A percentile compares a stretch with the other conserved stretches of the same genome.
Evolutionary conservation across 2,329 filamentous ascomycete genomes (phyloP).

Genomic region (Emmonsia crescens): DNA sequence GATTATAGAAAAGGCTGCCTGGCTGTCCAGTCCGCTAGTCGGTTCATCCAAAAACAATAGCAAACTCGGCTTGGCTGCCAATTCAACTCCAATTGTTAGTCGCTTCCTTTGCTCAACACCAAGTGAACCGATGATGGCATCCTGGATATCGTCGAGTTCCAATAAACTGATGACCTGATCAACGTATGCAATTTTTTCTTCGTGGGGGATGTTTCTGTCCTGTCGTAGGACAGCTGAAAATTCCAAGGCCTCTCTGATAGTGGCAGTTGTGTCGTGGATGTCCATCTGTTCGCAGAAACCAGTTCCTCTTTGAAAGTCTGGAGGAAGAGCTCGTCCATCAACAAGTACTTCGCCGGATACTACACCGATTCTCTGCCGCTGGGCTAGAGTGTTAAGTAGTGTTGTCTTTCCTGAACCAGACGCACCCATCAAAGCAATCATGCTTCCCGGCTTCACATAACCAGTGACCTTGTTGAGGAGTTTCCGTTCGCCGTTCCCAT

Average conservation of each 20-base stretch:
- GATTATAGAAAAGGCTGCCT: slow-evolving; percentile 58
- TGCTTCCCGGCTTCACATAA: slow-evolving; percentile 66
- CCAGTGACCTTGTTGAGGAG: slow-evolving; percentile 61
- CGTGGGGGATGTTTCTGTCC: slow-evolving; percentile 40
- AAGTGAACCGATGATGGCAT: slow-evolving; percentile 54
- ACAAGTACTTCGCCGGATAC: slow-evolving; percentile 62
- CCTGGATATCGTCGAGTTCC: slow-evolving; percentile 54
- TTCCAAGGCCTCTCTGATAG: slow-evolving; percentile 56
- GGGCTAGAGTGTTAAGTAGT: slow-evolving; percentile 63
- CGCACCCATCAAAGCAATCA: slow-evolving; percentile 73
- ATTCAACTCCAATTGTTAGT: slow-evolving; percentile 61
- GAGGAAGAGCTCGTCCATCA: slow-evolving; percentile 50
- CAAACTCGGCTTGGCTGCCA: slow-evolving; percentile 57
- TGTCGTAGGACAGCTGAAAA: slow-evolving; percentile 59
- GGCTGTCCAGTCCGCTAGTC: slow-evolving; percentile 58
- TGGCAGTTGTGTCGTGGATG: slow-evolving; percentile 56
- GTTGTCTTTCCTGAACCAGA: slow-evolving; percentile 79
- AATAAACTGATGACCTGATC: slow-evolving; percentile 55
- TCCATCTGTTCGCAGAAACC: slow-evolving; percentile 66
- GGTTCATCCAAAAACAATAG: slow-evolving; percentile 64
- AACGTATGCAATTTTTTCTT: slow-evolving; percentile 57
- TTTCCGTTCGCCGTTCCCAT: slow-evolving; percentile 49
- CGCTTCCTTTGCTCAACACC: slow-evolving; percentile 62
- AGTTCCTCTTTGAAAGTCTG: slow-evolving; percentile 57
- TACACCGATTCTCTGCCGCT: slow-evolving; percentile 57